Conservation (phyloP, 1,284 basidiomycete genomes). For the Puccinia polysora region DNA sequence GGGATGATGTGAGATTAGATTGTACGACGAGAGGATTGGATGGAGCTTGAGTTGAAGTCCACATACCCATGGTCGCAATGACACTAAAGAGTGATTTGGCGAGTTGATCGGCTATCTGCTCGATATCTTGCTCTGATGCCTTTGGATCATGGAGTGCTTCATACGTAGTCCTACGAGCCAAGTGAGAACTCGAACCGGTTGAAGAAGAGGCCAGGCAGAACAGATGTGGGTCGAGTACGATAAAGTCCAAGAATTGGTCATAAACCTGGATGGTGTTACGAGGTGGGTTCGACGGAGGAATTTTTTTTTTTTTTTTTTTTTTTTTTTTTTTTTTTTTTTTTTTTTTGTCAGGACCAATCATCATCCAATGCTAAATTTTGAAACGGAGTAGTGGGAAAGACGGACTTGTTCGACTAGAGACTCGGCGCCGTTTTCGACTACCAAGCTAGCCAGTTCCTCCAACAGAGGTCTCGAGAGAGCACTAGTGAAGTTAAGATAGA, state of each 20-base stretch:
- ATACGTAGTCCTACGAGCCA: slow-evolving; percentile 61
- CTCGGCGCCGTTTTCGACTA: slow-evolving; percentile 76
- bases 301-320: neutral
- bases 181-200: slow-evolving; percentile 51
- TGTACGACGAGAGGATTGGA: neutral
- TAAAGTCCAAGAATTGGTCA: slow-evolving; percentile 95
- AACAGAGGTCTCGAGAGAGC: slow-evolving; percentile 78
- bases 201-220: slow-evolving; percentile 74
- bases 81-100: slow-evolving; percentile 87
- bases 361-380: neutral
- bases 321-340: neutral
- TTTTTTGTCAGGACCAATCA: neutral
- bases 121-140: slow-evolving; percentile 83
- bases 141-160: slow-evolving; percentile 85
- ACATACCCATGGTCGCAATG: slow-evolving; percentile 76
- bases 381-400: slow-evolving; percentile 46
- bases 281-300: no score
- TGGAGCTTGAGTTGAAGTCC: no score
- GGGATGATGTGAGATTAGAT: neutral
- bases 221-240: slow-evolving; percentile 86
- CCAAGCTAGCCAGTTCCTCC: slow-evolving; percentile 85
- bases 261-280: slow-evolving; percentile 65
- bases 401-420: slow-evolving; percentile 74
- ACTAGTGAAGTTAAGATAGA: slow-evolving; percentile 92
- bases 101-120: slow-evolving; percentile 86